These are phyloP conservation scores for Phialocephala subalpina DNA, from an alignment of 2,329 filamentous ascomycete species.

Conservation along the genomic window DNA sequence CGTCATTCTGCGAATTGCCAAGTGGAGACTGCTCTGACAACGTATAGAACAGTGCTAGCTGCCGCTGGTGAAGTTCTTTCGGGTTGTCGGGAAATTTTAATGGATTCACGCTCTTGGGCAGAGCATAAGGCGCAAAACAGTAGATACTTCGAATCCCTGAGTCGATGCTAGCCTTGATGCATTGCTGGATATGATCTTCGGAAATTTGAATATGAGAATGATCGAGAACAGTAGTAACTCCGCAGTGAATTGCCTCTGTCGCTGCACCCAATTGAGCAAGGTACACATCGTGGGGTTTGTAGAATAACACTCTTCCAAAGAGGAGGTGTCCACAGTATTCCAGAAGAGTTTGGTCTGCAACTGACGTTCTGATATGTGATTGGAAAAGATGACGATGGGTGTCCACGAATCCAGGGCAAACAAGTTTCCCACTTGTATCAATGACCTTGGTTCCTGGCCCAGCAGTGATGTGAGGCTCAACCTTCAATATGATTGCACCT, in stretches of 20 bases:
- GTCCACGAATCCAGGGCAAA: slow-evolving; percentile 18
- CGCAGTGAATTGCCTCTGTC: slow-evolving; percentile 19
- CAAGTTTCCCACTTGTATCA: neutral
- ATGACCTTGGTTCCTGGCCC: neutral
- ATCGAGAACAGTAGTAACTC: slow-evolving; percentile 20
- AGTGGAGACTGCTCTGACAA: neutral
- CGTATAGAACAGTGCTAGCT: neutral
- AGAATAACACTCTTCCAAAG: slow-evolving; percentile 15
- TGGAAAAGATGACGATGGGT: slow-evolving; percentile 21
- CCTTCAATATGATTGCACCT: neutral
- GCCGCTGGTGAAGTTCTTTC: neutral
- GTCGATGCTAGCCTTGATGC: slow-evolving; percentile 20
- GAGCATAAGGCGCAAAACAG: slow-evolving; percentile 21
- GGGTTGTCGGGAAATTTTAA: neutral
- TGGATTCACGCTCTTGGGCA: slow-evolving; percentile 2
- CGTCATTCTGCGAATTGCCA: neutral
- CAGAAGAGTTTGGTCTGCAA: slow-evolving; percentile 13
- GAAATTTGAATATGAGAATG: slow-evolving; percentile 25
- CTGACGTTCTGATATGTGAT: slow-evolving; percentile 14
- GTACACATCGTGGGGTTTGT: slow-evolving; percentile 24
- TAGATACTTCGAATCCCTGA: slow-evolving; percentile 18
- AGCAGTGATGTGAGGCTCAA: neutral
- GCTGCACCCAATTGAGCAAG: slow-evolving; percentile 20
- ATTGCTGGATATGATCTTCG: slow-evolving; percentile 17
- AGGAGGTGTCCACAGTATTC: slow-evolving; percentile 18